These are phyloP conservation scores for Quillaja saponaria DNA, from an alignment of 306 rosid genomes.

Conservation along the genomic window DNA sequence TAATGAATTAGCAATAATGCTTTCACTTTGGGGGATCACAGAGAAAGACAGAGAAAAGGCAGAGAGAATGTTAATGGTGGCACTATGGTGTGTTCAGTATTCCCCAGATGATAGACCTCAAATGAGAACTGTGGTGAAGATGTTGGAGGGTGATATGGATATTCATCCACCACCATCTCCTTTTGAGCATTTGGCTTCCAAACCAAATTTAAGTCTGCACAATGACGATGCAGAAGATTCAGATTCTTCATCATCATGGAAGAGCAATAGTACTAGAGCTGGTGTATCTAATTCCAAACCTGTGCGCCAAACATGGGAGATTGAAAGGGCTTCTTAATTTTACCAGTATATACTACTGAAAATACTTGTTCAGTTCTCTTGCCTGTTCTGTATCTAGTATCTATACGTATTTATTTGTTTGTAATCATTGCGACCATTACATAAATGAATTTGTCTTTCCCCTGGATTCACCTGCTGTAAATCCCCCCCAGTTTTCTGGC, in stretches of 20 bases:
- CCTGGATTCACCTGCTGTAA: no score
- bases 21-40: conserved; percentile 45
- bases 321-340: conserved; percentile 30
- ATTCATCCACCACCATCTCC: conserved; percentile 47
- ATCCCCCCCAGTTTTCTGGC: no score
- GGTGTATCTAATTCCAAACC: conserved; percentile 4
- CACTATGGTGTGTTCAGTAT: conserved; percentile 53
- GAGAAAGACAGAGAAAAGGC: conserved; percentile 37
- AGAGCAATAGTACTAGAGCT: conserved; percentile 1
- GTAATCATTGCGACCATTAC: no score
- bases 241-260: conserved; percentile 22
- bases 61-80: conserved; percentile 47
- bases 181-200: conserved; percentile 35
- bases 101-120: conserved; percentile 46
- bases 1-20: conserved; percentile 38
- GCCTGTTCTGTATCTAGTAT: no score
- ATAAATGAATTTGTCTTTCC: no score
- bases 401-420: no score
- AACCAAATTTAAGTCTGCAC: conserved; percentile 3
- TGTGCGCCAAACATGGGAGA: conserved; percentile 13
- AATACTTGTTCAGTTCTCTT: no score
- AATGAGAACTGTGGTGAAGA: conserved; percentile 52
- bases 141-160: conserved; percentile 47
- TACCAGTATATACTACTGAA: no score
- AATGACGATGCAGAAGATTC: conserved; percentile 31